These are phyloP conservation scores for Funneliformis caledonium DNA, from an alignment of 371 early-diverging fungal species.

Conservation along the genomic window DNA sequence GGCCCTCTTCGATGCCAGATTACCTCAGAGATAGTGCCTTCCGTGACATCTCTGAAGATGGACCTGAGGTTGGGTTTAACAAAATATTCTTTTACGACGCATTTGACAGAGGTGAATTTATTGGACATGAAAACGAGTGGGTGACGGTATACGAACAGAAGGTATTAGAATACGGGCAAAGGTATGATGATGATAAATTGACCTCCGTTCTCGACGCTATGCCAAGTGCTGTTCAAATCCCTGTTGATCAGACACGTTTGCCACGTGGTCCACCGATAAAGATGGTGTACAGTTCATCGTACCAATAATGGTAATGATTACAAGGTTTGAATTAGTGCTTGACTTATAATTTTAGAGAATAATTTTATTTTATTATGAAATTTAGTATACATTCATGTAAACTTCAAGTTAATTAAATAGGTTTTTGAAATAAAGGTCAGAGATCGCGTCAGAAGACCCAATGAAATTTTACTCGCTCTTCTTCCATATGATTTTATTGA, in stretches of 20 bases:
- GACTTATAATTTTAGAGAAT: background rate
- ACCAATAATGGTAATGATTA: slow-evolving; percentile 10
- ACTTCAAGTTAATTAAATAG: background rate
- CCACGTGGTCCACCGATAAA: slow-evolving; percentile 25
- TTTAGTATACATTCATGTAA: too few relatives aligned
- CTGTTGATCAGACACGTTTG: slow-evolving; percentile 22
- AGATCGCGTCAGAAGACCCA: slow-evolving; percentile 29
- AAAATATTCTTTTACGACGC: slow-evolving; percentile 27
- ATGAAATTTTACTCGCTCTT: slow-evolving; percentile 18
- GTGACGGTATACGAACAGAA: slow-evolving; percentile 29
- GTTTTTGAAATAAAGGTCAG: slow-evolving; percentile 28
- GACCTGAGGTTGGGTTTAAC: slow-evolving; percentile 16
- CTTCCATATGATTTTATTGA: slow-evolving; percentile 23
- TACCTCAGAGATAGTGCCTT: slow-evolving; percentile 24
- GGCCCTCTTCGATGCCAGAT: slow-evolving; percentile 32
- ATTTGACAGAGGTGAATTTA: slow-evolving; percentile 31
- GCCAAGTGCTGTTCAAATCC: slow-evolving; percentile 27
- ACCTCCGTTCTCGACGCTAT: slow-evolving; percentile 17
- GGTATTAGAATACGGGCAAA: slow-evolving; percentile 19
- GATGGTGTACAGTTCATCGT: slow-evolving; percentile 17
- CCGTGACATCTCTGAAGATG: background rate
- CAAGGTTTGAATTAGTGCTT: slow-evolving; percentile 32
- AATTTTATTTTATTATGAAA: background rate
- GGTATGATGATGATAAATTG: slow-evolving; percentile 20
- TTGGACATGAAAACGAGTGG: slow-evolving; percentile 27